These are phyloP conservation scores for Agaricales sp. DNA, from an alignment of 1,284 basidiomycete genomes.

Conservation along the genomic window DNA sequence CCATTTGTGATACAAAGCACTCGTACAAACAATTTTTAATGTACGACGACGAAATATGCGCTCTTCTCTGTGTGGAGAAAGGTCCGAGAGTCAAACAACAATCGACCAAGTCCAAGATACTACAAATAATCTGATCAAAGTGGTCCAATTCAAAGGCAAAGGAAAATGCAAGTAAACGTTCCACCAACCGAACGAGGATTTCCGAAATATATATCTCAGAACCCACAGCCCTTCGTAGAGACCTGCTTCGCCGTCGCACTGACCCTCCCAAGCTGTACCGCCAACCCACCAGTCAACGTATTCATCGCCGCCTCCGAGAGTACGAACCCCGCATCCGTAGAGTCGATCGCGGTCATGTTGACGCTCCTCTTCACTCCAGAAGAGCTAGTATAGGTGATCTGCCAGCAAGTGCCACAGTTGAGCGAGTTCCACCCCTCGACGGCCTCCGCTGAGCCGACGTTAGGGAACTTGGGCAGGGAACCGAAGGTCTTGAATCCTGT, in stretches of 20 bases:
- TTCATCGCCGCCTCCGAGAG: slow-evolving; percentile 26
- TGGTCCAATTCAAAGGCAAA: too few relatives aligned
- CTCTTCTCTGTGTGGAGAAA: too few relatives aligned
- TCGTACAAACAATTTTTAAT: too few relatives aligned
- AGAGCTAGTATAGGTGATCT: slow-evolving; percentile 25
- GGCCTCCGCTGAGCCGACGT: slow-evolving; percentile 34
- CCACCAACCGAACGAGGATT: too few relatives aligned
- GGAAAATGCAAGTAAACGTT: too few relatives aligned
- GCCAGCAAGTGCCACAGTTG: slow-evolving; percentile 37
- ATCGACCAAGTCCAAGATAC: too few relatives aligned
- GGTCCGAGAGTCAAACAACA: too few relatives aligned
- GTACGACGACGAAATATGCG: too few relatives aligned
- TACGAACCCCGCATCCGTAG: slow-evolving; percentile 26
- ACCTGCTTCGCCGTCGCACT: slow-evolving; percentile 20
- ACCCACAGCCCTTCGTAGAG: slow-evolving; percentile 18
- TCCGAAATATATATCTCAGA: too few relatives aligned
- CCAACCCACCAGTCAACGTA: slow-evolving; percentile 21
- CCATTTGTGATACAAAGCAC: too few relatives aligned
- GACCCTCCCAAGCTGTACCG: slow-evolving; percentile 19
- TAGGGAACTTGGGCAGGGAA: slow-evolving; percentile 37
- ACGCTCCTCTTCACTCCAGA: slow-evolving; percentile 20
- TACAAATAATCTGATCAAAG: too few relatives aligned
- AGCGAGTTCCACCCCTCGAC: slow-evolving; percentile 30
- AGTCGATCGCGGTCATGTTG: slow-evolving; percentile 31
- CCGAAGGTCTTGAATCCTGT: slow-evolving; percentile 35